Evolutionary conservation across 257 asterid species (phyloP), one percentile per base, ranked within the genome.

Genomic region (Capsicum rhomboideum): DNA sequence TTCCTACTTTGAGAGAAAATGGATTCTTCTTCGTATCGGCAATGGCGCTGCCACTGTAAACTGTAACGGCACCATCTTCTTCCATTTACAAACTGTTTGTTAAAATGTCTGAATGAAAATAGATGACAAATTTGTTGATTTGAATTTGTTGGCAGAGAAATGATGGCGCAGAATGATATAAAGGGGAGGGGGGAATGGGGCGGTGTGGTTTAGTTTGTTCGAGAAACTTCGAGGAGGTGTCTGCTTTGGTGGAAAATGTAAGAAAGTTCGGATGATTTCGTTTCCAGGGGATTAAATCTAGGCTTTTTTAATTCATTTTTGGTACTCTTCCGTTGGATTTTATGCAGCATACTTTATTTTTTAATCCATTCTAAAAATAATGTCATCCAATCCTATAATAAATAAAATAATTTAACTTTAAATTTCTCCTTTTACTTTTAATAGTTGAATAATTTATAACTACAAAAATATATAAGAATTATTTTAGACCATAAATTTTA

Each of bases 1-100:
- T 88, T 54, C 92, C 95, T 14, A 92, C 95, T 78, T 95, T 95
- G 87, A 91, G 87, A 37, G 97, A 88, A 88, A 95, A 92, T 0
- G 94, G 82, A 54, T 86, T 92, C 84, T 94, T 93, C 90, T 89
- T 93, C 31, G 94, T 85, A 71, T 92, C 94, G 78, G 97, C 89
- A 78, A 92, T 88, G 6, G 92, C 94, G 80, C 93, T 83, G 86
- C 89, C 88, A 92, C 90, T 89, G 93, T 93, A 94, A 74, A 94
- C 90, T 59, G 97, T 93, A 67, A 94, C 97, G 84, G 93, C 92
- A 67, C 90, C 92, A 84, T 93, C 97, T 84, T 92, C 97, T 26
- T 94, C 95, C 98, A 94, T 89, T 69, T 84, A 74, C 52, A 68
- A 82, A 31, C 63, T 80, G 85, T 37, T 84, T 58, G 87, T 63